Conservation (phyloP, 768 basidiomycete species). For the Krasilnikovozyma curviuscula region DNA sequence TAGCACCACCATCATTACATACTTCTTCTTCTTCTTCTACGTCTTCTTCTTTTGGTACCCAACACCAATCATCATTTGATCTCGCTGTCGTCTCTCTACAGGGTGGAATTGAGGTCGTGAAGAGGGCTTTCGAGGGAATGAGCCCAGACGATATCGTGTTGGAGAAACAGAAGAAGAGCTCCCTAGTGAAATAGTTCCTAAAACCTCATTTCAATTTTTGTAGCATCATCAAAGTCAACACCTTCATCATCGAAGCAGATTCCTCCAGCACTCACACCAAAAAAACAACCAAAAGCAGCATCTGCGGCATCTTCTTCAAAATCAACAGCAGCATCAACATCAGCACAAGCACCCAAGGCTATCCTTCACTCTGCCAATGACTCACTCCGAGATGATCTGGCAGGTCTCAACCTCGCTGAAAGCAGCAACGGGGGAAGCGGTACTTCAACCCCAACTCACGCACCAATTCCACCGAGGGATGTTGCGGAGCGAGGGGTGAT, state of each 20-base stretch:
- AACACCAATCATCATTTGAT: not conserved
- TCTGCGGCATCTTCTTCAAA: slow-evolving; percentile 16
- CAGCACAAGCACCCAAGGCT: slow-evolving; percentile 11
- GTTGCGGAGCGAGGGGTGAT: slow-evolving; percentile 54
- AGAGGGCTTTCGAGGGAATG: slow-evolving; percentile 51
- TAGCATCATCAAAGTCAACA: no score
- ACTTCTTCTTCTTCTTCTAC: no score
- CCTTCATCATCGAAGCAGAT: no score
- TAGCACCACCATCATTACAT: not conserved
- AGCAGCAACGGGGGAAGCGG: slow-evolving; percentile 30
- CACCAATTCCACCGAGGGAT: no score
- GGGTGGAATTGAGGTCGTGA: not conserved
- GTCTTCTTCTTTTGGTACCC: not conserved
- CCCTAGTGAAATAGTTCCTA: no score
- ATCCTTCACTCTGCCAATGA: not conserved
- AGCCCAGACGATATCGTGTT: slow-evolving; percentile 84
- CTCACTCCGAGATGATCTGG: slow-evolving; percentile 49
- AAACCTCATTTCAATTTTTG: no score
- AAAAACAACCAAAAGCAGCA: slow-evolving; percentile 16
- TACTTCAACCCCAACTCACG: no score
- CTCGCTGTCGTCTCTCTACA: not conserved
- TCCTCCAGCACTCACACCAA: slow-evolving; percentile 4
- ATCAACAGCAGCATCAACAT: slow-evolving; percentile 15
- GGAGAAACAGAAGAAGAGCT: slow-evolving; percentile 58
- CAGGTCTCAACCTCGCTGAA: slow-evolving; percentile 43